phyloP scores from a whole-genome alignment of 2,329 filamentous ascomycete genomes.

The Aspergillus thermomutatus region DNA sequence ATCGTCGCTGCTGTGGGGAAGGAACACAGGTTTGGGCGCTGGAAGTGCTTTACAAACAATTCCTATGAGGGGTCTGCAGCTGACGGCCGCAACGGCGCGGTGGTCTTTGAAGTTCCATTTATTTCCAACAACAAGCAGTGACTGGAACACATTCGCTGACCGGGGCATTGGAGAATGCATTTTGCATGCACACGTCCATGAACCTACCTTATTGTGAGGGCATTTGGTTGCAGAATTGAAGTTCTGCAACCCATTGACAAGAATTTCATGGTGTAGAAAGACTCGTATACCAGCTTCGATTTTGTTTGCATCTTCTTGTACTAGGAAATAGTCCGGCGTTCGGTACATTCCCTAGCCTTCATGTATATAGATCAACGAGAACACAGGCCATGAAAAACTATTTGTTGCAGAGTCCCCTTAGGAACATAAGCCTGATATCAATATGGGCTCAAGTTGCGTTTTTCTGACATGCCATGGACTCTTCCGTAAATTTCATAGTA shows the following conservation, averaged over 20 bases:
- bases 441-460: not conserved
- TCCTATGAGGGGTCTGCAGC: conserved; percentile 30
- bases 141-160: not conserved
- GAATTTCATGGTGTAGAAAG: not conserved
- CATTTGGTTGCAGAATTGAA: not conserved
- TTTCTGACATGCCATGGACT: not conserved
- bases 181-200: not conserved
- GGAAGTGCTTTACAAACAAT: conserved; percentile 55
- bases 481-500: not conserved
- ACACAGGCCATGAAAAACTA: not conserved
- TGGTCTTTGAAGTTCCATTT: conserved; percentile 76
- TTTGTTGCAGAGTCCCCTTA: not conserved
- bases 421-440: not conserved
- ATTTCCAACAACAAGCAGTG: conserved; percentile 11
- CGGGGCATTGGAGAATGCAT: not conserved
- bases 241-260: not conserved
- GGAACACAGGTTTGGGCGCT: conserved; percentile 80
- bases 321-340: not conserved
- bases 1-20: conserved; percentile 83
- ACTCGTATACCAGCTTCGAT: not conserved
- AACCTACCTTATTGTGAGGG: not conserved
- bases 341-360: not conserved
- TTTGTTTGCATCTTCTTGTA: not conserved
- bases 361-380: not conserved
- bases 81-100: conserved; percentile 72